phyloP scores from a whole-genome alignment of 768 basidiomycete genomes.

The Kwoniella dendrophila region DNA sequence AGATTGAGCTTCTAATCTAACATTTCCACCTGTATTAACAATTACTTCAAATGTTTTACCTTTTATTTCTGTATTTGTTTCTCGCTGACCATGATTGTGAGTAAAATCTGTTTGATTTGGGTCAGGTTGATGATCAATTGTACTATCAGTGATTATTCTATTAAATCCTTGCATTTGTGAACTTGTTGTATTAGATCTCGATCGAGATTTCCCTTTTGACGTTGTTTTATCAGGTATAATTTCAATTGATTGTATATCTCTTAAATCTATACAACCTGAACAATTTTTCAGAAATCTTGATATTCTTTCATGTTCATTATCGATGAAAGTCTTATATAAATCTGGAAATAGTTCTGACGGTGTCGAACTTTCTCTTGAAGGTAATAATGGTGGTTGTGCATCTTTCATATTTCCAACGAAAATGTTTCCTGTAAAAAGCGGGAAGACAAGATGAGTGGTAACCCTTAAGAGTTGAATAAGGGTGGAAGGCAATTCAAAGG shows the following conservation, averaged over 20 bases:
- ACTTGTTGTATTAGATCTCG: background rate
- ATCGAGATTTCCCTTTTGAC: background rate
- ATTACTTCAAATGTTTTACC: constrained; percentile 72
- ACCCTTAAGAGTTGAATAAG: no score
- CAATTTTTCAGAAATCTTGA: constrained; percentile 52
- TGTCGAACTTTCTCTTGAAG: constrained; percentile 29
- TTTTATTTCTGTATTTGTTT: background rate
- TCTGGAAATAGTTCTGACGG: constrained; percentile 34
- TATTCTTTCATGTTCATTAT: constrained; percentile 46
- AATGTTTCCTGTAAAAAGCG: constrained; percentile 40
- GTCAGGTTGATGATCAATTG: background rate
- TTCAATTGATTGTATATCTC: constrained; percentile 67
- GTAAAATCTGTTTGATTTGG: no score
- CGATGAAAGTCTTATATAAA: constrained; percentile 41
- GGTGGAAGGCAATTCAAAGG: no score
- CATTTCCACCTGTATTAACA: constrained; percentile 67
- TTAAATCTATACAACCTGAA: constrained; percentile 69
- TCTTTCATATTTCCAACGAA: constrained; percentile 34
- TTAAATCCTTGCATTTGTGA: background rate
- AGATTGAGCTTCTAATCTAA: constrained; percentile 82
- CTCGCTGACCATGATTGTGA: no score
- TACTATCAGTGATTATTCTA: constrained; percentile 1
- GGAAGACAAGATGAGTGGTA: no score
- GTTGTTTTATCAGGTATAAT: constrained; percentile 51
- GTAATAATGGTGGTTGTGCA: constrained; percentile 43